Evolutionary conservation across 164 flowering plant genomes (phyloP).

Genomic region (Brasenia schreberi): DNA sequence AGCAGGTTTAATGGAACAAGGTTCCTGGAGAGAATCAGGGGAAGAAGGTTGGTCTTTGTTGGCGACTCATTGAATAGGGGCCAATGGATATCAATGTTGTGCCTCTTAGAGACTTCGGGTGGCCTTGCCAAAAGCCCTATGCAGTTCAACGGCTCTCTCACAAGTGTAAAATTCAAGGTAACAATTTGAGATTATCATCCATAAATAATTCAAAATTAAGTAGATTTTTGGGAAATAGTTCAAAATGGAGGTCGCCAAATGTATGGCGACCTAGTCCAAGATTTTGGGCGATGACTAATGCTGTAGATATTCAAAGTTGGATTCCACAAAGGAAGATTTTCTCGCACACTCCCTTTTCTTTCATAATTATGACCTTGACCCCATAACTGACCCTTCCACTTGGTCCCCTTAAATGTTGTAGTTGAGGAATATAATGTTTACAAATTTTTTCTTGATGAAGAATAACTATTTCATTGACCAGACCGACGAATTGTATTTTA

Average conservation of each 20-base stretch:
- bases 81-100: conserved; percentile 97
- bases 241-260: background rate
- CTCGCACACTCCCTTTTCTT: too few relatives aligned
- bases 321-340: too few relatives aligned
- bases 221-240: background rate
- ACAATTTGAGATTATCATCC: background rate
- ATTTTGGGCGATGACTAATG: too few relatives aligned
- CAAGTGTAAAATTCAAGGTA: conserved; percentile 88
- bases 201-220: background rate
- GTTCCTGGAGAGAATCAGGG: conserved; percentile 92
- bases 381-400: too few relatives aligned
- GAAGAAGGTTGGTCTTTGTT: conserved; percentile 88
- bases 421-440: too few relatives aligned
- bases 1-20: conserved; percentile 63
- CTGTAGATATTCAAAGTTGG: too few relatives aligned
- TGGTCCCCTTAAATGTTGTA: too few relatives aligned
- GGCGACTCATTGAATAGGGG: conserved; percentile 96
- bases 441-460: too few relatives aligned
- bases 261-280: too few relatives aligned
- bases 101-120: conserved; percentile 75
- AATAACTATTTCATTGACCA: too few relatives aligned
- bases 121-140: conserved; percentile 53
- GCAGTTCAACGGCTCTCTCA: conserved; percentile 71
- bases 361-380: too few relatives aligned
- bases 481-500: too few relatives aligned